A percentile compares a stretch with the other conserved stretches of the same genome.
Evolutionary conservation across 345 rosid species (phyloP).

Genomic region (Garcia nutans): DNA sequence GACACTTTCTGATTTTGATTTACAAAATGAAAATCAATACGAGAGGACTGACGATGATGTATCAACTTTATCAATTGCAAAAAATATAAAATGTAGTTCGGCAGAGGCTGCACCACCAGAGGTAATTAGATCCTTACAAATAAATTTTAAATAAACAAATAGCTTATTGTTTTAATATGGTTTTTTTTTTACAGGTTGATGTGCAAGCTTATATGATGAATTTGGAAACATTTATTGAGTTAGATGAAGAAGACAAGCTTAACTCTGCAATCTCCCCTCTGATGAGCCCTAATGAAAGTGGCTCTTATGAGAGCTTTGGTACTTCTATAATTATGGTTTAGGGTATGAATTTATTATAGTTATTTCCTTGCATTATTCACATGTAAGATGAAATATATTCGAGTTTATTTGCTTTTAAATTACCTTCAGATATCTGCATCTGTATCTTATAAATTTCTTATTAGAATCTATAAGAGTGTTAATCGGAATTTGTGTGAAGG

Average conservation of each 20-base stretch:
- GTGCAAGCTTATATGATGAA: not conserved
- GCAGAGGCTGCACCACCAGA: not conserved
- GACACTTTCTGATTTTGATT: not conserved
- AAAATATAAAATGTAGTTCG: not conserved
- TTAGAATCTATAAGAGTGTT: not conserved
- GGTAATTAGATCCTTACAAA: not conserved
- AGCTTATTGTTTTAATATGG: not conserved
- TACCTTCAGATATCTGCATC: no score
- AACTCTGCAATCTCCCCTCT: not conserved
- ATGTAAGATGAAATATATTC: no score
- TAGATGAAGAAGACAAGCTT: no score
- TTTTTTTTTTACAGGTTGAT: not conserved
- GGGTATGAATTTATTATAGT: not conserved
- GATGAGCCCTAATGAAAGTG: not conserved
- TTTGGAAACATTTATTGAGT: not conserved
- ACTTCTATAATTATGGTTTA: not conserved
- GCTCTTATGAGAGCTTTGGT: not conserved
- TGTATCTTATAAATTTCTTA: not conserved
- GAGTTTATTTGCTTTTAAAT: no score
- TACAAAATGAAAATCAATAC: not conserved
- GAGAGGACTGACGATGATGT: not conserved
- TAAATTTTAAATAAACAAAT: not conserved
- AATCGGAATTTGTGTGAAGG: not conserved
- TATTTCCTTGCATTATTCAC: no score
- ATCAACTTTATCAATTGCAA: not conserved